These are phyloP conservation scores for Ambrosia artemisiifolia DNA, from an alignment of 129 eudicot genomes.

Conservation along the genomic window DNA sequence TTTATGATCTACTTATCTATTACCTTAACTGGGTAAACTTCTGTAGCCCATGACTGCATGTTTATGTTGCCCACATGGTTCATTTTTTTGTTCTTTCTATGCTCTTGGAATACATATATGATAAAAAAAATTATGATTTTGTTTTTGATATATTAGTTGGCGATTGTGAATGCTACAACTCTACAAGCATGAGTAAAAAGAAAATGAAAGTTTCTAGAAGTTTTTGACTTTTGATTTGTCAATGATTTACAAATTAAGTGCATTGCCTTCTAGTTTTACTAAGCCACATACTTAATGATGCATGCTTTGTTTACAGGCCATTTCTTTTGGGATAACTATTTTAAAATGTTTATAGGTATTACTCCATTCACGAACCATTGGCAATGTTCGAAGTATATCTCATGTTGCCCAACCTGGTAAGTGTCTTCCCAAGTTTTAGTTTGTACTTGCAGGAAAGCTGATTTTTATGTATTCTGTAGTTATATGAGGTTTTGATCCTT, in stretches of 20 bases:
- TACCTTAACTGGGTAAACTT: not conserved
- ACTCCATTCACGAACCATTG: constrained; percentile 27
- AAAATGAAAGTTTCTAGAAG: not conserved
- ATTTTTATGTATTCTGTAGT: not conserved
- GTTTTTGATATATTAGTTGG: not conserved
- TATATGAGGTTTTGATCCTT: not conserved
- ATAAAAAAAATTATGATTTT: not conserved
- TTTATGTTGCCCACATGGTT: not conserved
- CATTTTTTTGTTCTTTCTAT: not conserved
- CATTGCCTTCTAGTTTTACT: not conserved
- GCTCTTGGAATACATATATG: not conserved
- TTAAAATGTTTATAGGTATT: constrained; percentile 30
- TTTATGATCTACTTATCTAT: not conserved
- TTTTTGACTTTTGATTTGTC: not conserved
- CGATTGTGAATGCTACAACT: not conserved
- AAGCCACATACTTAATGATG: not conserved
- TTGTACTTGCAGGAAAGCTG: not conserved
- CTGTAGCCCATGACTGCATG: not conserved
- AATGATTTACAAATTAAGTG: not conserved
- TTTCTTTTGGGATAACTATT: not conserved
- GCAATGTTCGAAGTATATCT: constrained; percentile 31
- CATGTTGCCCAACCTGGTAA: constrained; percentile 45
- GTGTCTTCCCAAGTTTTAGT: constrained; percentile 1
- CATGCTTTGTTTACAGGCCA: constrained; percentile 1
- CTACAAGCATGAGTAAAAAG: not conserved